Evolutionary conservation across 345 rosid genomes (phyloP), one percentile per base, ranked within the genome.

Genomic region (Rhizophora mangle): DNA sequence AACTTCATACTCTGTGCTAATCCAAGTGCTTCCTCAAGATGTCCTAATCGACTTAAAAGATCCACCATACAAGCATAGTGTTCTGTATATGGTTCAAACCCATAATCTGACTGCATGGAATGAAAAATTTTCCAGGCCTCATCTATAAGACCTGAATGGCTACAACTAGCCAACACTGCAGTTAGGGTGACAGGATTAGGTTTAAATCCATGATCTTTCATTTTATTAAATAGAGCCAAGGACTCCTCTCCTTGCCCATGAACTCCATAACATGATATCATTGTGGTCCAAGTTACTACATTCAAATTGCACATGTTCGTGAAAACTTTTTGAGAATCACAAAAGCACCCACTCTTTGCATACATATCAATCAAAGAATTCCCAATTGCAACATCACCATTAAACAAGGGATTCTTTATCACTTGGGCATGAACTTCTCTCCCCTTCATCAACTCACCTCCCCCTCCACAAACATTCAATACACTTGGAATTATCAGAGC

Each of bases 361-460:
- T 73, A 67, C 77, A 67, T 67, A 67, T 67, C 59, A 36, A 73
- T 73, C 72, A 73, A 39, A 24, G 77, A 70, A 63, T 78, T 78
- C 62, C 60, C 34, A 62, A 62, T 49, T 29, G 72, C 72, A 6
- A 66, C 29, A 62, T 76, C 75, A 46, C n/a, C 22, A 26, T 66
- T 18, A 16, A 67, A 67, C 1, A 55, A 19, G 10, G 22, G 1
- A 36, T 46, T 67, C 64, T 71, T 76, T 46, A 71, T 32, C 13
- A 67, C 72, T 66, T 47, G 64, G 10, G 68, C 72, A 55, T 76
- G 75, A 51, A 69, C 60, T 64, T 74, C 78, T 29, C 52, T 64
- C 58, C 73, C 78, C 64, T 64, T 64, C 66, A 59, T 69, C 73
- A 64, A 58, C 61, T 75, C 74, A 32, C 78, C 78, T 34, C 46